A percentile compares a stretch with the other conserved stretches of the same genome.
Evolutionary conservation across 805 yeast species (phyloP).

Genomic region (Kodamaea fukazawae): DNA sequence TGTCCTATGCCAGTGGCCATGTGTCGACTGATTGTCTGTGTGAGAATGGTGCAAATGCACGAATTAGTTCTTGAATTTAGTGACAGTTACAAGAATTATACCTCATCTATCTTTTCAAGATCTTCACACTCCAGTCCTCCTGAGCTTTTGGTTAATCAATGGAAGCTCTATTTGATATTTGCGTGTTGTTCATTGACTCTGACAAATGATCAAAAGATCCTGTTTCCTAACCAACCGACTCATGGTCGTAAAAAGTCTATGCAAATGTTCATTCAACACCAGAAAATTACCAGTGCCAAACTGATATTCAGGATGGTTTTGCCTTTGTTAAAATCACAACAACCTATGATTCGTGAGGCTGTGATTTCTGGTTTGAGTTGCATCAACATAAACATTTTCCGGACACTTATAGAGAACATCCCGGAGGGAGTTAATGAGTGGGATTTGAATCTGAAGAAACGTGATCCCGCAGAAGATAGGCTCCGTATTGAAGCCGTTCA

Average conservation of each 20-base stretch:
- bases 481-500: conserved; percentile 77
- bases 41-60: conserved; percentile 80
- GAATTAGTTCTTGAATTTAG: conserved; percentile 61
- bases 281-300: conserved; percentile 87
- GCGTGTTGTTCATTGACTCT: conserved; percentile 91
- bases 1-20: conserved; percentile 94
- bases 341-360: conserved; percentile 73
- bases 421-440: conserved; percentile 55
- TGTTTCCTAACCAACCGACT: conserved; percentile 47
- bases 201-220: conserved; percentile 77
- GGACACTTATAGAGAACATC: conserved; percentile 72
- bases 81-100: conserved; percentile 38
- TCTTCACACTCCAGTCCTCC: conserved; percentile 45
- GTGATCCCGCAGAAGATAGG: conserved; percentile 38
- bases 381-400: conserved; percentile 84
- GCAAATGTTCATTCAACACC: conserved; percentile 82
- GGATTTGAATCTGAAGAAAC: conserved; percentile 34
- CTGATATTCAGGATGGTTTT: conserved; percentile 84
- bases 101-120: conserved; percentile 35
- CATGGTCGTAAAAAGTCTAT: conserved; percentile 77
- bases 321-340: conserved; percentile 72
- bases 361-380: conserved; percentile 87
- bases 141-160: conserved; percentile 74
- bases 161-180: conserved; percentile 85
- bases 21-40: conserved; percentile 87